Evolutionary conservation across 306 rosid genomes (phyloP), one percentile per base, ranked within the genome.

Genomic region (Citrullus amarus): DNA sequence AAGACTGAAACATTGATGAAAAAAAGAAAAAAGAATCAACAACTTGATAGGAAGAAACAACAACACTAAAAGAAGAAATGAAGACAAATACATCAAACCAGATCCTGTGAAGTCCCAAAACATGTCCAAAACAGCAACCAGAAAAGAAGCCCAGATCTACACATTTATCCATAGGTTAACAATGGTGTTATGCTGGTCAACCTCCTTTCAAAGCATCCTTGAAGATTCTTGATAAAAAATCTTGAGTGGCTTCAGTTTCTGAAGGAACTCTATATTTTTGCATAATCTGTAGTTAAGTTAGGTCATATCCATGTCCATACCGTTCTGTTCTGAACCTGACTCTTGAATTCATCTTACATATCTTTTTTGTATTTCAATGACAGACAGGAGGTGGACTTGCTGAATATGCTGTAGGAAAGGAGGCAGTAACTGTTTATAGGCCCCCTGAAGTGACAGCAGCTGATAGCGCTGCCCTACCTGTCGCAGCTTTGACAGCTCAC

Each of bases 361-460:
- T 11, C 7, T 6, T 6, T 63, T 30, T 14, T 78, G 18, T 15
- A 9, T 69, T 57, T 6, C 80, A 57, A 75, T 86, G 83, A 76
- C 82, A 91, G 97, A 48, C 81, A 28, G 97, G 91, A 80, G 95
- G 97, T 74, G 97, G 93, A 72, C 76, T 92, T 39, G 91, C 96
- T 4, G 88, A 87, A 77, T 92, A 62, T 83, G 86, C 79, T 17
- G 87, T 85, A 63, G 86, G 87, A 8, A 71, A 77, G 32, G 88
- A 80, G 80, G 84, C 71, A 60, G 67, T 86, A 78, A 86, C 89
- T 8, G 89, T 83, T 20, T 1, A 36, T 6, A 86, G 93, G 83
- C 96, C 93, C 18, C 28, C 80, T n/a, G 86, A 90, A 80, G 90
- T 92, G 57, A 85, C 88, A 2, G 90, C 95, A 43, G 91, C 89